Base-by-base conservation (phyloP, 2,329 filamentous ascomycete species). In the Penicillium crustosum region DNA sequence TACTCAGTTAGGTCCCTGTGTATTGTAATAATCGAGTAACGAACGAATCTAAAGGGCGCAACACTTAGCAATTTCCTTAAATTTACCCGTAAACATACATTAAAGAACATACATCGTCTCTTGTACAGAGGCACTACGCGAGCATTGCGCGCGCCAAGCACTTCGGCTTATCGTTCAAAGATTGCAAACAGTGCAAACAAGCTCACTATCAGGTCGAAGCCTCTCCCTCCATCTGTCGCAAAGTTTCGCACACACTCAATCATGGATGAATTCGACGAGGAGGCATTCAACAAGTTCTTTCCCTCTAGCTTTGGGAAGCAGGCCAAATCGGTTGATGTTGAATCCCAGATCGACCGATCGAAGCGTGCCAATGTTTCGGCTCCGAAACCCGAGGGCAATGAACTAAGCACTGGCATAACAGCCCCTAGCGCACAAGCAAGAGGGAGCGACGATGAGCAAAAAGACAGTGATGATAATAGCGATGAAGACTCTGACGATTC, bases 261-360 rank as follows among this genome's bases (percentile, higher is more conserved):
- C 58, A 78, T 78, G 75, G 75, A 77, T 43, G 74, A 66, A 3
- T 77, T 78, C 57, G 68, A 85, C 53, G 77, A 80, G 59, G 77
- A 79, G 54, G 71, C 70, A 13, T 75, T 80, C 53, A 77, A 75
- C 52, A 74, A 77, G 55, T 95, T 92, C 70, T 78, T 97, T 60
- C 93, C 93, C 0, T 82, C 87, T 2, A 86, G 90, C 0, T 97
- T 97, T 72, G 93, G 93, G 52, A 96, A 93, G 74, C 89, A 89
- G 72, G 82, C 86, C 38, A 87, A 85, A 66, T 85, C 87, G 62
- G 80, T 89, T 66, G 86, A 96, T 74, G 82, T 93, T 62, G 84
- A 86, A 53, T 88, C 87, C 56, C 93, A 96, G 76, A 89, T 97
- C 64, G 87, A 93, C 68, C 85, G 86, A 66, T 90, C 88, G 66